Conservation (phyloP, 306 rosid species). For the Comarum palustre region DNA sequence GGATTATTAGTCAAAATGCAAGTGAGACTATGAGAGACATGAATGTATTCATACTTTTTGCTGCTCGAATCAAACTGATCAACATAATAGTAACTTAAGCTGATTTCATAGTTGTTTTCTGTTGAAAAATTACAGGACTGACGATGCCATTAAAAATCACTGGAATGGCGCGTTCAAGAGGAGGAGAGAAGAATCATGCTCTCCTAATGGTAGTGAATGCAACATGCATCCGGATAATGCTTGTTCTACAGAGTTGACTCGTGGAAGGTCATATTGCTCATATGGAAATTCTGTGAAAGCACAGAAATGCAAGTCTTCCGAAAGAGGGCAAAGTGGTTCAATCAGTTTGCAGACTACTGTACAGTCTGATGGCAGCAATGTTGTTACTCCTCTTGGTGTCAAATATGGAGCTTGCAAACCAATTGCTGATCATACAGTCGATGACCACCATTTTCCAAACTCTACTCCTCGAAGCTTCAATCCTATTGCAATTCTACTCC, state of each 20-base stretch:
- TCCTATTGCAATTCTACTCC: conserved; percentile 20
- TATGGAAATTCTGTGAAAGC: conserved; percentile 2
- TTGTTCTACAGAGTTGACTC: conserved; percentile 28
- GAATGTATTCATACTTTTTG: not conserved
- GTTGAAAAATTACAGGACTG: conserved; percentile 40
- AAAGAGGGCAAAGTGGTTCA: conserved; percentile 1
- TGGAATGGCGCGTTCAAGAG: conserved; percentile 62
- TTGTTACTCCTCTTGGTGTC: not conserved
- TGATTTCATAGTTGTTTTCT: conserved; percentile 5
- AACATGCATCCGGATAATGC: conserved; percentile 13
- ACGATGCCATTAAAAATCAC: conserved; percentile 63
- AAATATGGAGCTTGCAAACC: not conserved
- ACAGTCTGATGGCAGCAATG: not conserved
- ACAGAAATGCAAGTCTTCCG: conserved; percentile 5
- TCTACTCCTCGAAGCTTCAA: not conserved
- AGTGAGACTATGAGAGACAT: not conserved
- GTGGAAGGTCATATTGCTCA: conserved; percentile 18
- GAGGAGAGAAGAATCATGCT: conserved; percentile 36
- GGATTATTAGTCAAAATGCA: not conserved
- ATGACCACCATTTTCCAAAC: not conserved
- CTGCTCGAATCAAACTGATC: not conserved
- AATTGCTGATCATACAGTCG: conserved; percentile 8
- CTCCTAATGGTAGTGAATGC: conserved; percentile 29
- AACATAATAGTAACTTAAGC: not conserved
- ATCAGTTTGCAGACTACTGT: conserved; percentile 2